Conservation (phyloP, 2,329 filamentous ascomycete species). For the Beauveria sp. region DNA sequence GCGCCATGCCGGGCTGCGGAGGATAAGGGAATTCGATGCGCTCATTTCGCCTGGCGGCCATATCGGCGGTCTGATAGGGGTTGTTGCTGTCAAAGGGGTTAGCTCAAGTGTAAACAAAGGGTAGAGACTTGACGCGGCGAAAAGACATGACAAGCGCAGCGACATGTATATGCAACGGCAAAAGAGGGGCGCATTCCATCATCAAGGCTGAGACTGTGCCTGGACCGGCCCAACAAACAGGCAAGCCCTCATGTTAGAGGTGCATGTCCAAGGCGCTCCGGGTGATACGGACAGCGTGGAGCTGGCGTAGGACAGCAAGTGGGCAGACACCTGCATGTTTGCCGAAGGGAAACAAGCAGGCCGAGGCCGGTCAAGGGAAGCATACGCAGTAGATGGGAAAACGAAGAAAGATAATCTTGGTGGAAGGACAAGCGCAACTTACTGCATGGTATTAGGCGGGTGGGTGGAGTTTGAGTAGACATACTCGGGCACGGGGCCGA, state of each 20-base stretch:
- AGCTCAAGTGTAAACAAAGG: background rate
- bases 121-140: background rate
- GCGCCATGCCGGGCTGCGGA: constrained; percentile 31
- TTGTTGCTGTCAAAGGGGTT: constrained; percentile 27
- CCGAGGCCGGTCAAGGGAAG: background rate
- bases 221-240: background rate
- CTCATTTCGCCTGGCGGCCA: constrained; percentile 34
- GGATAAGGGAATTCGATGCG: constrained; percentile 37
- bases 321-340: constrained; percentile 2
- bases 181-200: too few relatives aligned
- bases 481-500: constrained; percentile 53
- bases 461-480: constrained; percentile 48
- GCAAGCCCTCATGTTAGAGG: background rate
- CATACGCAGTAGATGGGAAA: background rate
- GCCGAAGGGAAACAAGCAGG: constrained; percentile 4
- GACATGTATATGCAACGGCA: background rate
- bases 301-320: background rate
- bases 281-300: background rate
- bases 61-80: constrained; percentile 40
- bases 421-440: constrained; percentile 35
- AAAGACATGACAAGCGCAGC: background rate
- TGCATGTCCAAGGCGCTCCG: background rate
- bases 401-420: background rate
- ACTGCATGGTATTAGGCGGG: constrained; percentile 51
- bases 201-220: background rate